Evolutionary conservation across 2,329 filamentous ascomycete species (phyloP).

Genomic region (Rhinocladiella similis): DNA sequence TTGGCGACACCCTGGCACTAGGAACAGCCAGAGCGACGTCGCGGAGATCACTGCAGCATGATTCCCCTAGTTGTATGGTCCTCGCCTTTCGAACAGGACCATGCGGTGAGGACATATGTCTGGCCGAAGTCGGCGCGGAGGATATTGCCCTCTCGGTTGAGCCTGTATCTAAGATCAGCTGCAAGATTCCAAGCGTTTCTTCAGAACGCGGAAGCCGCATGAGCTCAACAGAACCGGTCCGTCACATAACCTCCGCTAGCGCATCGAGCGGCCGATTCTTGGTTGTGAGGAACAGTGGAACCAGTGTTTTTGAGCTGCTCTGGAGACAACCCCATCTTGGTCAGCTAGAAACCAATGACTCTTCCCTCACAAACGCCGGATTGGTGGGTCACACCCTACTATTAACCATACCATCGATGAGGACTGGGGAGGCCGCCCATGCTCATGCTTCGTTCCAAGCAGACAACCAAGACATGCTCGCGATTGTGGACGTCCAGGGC

Average conservation of each 20-base stretch:
- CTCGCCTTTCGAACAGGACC: conserved; percentile 7
- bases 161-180: not conserved
- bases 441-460: conserved; percentile 61
- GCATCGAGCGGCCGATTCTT: conserved; percentile 8
- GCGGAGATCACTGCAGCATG: not conserved
- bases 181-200: conserved; percentile 1
- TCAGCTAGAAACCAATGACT: conserved; percentile 7
- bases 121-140: conserved; percentile 5
- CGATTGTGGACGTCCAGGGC: conserved; percentile 54
- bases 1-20: conserved; percentile 9
- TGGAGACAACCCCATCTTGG: not conserved
- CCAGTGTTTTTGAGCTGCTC: conserved; percentile 25
- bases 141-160: conserved; percentile 1
- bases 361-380: not conserved
- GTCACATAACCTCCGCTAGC: conserved; percentile 5
- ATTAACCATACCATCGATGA: conserved; percentile 41
- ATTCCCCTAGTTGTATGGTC: conserved; percentile 1
- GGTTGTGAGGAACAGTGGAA: conserved; percentile 17
- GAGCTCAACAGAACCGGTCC: conserved; percentile 9
- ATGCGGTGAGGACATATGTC: conserved; percentile 4
- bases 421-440: conserved; percentile 50
- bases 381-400: conserved; percentile 50
- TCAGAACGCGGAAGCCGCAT: not conserved
- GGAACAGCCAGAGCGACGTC: conserved; percentile 10
- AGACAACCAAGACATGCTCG: conserved; percentile 58